Evolutionary conservation across 2,329 filamentous ascomycete genomes (phyloP).

Genomic region (Mariannaea sp.): DNA sequence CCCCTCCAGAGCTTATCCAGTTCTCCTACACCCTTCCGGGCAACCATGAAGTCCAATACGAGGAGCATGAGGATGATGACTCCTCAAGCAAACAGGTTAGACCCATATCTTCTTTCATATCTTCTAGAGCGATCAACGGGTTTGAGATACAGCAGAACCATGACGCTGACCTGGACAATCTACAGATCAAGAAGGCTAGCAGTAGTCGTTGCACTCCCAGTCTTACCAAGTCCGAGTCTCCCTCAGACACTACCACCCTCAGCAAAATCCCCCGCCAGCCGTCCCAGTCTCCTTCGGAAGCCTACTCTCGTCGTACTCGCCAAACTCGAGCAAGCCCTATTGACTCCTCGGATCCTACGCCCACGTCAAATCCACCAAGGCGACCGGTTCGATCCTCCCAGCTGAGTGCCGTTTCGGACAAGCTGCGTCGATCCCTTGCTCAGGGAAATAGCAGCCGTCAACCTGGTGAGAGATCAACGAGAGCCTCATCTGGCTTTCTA

Average conservation of each 20-base stretch:
- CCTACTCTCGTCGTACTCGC: constrained; percentile 40
- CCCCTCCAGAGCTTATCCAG: constrained; percentile 76
- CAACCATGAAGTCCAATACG: constrained; percentile 36
- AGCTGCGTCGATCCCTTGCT: constrained; percentile 43
- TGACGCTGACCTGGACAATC: constrained; percentile 4
- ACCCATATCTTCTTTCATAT: constrained; percentile 12
- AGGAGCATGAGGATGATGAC: constrained; percentile 32
- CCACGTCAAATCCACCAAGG: constrained; percentile 30
- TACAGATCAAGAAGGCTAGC: constrained; percentile 29
- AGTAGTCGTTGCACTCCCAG: constrained; percentile 35
- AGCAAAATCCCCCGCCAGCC: constrained; percentile 38
- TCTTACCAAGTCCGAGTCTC: constrained; percentile 36
- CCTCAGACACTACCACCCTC: constrained; percentile 35
- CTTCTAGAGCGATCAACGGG: not conserved
- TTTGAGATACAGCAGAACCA: not conserved
- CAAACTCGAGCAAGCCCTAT: constrained; percentile 37
- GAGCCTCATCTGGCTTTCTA: constrained; percentile 45
- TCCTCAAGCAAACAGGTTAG: constrained; percentile 23
- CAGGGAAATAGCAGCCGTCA: constrained; percentile 36
- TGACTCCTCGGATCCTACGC: constrained; percentile 40
- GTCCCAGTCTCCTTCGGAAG: constrained; percentile 44
- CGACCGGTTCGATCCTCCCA: constrained; percentile 38
- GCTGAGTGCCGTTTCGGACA: constrained; percentile 42
- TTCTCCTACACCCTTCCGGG: constrained; percentile 72
- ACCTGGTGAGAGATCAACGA: constrained; percentile 30